phyloP scores from a whole-genome alignment of 495 filamentous ascomycete genomes.

The Niebla homalea region DNA sequence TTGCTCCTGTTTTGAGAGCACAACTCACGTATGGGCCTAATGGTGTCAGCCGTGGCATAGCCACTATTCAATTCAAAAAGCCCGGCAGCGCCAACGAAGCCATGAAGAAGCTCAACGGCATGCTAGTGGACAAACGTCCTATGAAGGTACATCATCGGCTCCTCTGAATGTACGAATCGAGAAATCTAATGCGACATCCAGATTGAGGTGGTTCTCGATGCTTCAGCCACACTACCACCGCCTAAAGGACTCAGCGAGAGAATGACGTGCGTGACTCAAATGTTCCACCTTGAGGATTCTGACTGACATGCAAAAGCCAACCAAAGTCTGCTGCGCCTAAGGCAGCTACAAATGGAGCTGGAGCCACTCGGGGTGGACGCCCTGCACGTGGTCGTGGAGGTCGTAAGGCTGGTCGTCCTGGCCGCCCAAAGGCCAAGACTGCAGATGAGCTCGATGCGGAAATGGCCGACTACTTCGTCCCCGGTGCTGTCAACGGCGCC shows the following conservation, averaged over 20 bases:
- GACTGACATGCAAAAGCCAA: slow-evolving; percentile 51
- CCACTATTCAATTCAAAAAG: slow-evolving; percentile 65
- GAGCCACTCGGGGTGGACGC: slow-evolving; percentile 27
- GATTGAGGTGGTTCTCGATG: slow-evolving; percentile 84
- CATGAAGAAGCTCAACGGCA: slow-evolving; percentile 64
- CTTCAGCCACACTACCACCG: slow-evolving; percentile 50
- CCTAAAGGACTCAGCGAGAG: slow-evolving; percentile 75
- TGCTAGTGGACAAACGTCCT: slow-evolving; percentile 74
- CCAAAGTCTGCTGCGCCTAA: slow-evolving; percentile 71
- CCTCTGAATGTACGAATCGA: not conserved
- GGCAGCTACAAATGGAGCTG: slow-evolving; percentile 24
- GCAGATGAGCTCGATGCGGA: slow-evolving; percentile 85
- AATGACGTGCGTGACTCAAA: slow-evolving; percentile 47
- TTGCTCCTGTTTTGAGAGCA: slow-evolving; percentile 80
- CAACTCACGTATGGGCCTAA: slow-evolving; percentile 85
- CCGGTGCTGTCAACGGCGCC: slow-evolving; percentile 24
- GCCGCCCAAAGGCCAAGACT: slow-evolving; percentile 72
- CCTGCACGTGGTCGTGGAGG: slow-evolving; percentile 32
- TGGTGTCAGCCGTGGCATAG: slow-evolving; percentile 79
- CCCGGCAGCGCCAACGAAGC: slow-evolving; percentile 70
- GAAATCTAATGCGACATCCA: slow-evolving; percentile 22
- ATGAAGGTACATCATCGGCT: slow-evolving; percentile 56
- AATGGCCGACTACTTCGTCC: slow-evolving; percentile 80
- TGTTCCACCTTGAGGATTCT: slow-evolving; percentile 7
- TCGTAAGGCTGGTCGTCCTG: slow-evolving; percentile 35